phyloP scores from a whole-genome alignment of 1,284 basidiomycete genomes.

The Chalciporus piperatoides region DNA sequence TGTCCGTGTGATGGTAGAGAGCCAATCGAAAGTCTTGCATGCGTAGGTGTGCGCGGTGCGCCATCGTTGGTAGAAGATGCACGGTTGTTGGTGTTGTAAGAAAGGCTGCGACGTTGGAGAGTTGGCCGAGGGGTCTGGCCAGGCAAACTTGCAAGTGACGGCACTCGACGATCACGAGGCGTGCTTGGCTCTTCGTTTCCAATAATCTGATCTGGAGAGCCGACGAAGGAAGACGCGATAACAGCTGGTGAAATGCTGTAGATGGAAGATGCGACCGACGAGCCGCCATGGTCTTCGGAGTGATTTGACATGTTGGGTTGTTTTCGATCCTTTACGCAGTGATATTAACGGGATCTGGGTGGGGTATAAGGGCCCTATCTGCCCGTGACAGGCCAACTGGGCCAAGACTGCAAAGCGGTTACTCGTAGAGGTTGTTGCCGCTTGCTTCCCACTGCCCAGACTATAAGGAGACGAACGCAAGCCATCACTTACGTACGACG shows the following conservation, averaged over 20 bases:
- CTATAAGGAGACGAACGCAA: neutral
- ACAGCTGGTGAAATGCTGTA: conserved; percentile 7
- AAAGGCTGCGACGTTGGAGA: conserved; percentile 16
- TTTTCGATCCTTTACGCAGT: neutral
- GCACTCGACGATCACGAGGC: conserved; percentile 12
- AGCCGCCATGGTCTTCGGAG: neutral
- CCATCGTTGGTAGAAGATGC: conserved; percentile 2
- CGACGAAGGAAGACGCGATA: neutral
- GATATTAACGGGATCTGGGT: neutral
- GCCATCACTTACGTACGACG: neutral
- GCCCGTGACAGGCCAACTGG: neutral
- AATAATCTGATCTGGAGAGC: conserved; percentile 5
- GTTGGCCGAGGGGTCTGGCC: conserved; percentile 7
- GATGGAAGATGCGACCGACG: conserved; percentile 11
- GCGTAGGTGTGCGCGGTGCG: neutral
- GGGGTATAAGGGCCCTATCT: neutral
- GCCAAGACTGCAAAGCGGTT: neutral
- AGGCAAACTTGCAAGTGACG: conserved; percentile 13
- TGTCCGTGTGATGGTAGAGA: conserved; percentile 16
- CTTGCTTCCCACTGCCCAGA: neutral
- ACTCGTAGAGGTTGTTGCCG: no score
- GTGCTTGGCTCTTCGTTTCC: conserved; percentile 17
- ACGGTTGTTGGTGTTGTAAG: conserved; percentile 1
- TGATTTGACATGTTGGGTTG: conserved; percentile 20
- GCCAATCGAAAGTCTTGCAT: conserved; percentile 1